Conservation (phyloP, 257 asterid genomes). For the Ligustrum vulgare region DNA sequence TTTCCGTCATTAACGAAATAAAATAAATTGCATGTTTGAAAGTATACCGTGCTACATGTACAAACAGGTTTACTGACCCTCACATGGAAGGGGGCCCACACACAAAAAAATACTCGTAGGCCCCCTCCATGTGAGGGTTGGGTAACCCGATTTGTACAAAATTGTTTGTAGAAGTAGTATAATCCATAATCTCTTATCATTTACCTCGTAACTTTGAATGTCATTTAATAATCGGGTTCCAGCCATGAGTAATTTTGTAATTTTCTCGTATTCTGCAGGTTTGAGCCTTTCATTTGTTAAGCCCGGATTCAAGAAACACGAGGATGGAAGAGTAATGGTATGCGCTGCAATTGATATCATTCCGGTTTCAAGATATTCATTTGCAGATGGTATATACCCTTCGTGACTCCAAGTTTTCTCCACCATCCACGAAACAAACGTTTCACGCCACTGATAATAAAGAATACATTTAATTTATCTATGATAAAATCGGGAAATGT, state of each 20-base stretch:
- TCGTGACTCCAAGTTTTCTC: constrained; percentile 53
- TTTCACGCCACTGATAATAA: constrained; percentile 52
- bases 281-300: constrained; percentile 4
- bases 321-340: constrained; percentile 42
- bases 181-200: no score
- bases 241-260: constrained; percentile 55
- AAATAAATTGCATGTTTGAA: neutral
- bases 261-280: constrained; percentile 25
- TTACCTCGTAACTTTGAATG: constrained; percentile 60
- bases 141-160: no score
- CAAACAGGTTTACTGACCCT: no score
- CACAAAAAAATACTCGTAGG: no score
- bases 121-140: no score
- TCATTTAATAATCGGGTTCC: constrained; percentile 52
- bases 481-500: neutral
- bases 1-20: neutral
- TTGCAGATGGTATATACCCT: constrained; percentile 42
- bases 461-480: neutral
- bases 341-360: constrained; percentile 47
- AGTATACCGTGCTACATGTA: no score
- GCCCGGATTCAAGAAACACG: constrained; percentile 26
- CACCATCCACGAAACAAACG: constrained; percentile 61
- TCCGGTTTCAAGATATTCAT: constrained; percentile 48
- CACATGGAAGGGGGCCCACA: no score
- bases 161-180: no score